Evolutionary conservation across 306 rosid genomes (phyloP), one percentile per base, ranked within the genome.

Genomic region (Argentina anserina): DNA sequence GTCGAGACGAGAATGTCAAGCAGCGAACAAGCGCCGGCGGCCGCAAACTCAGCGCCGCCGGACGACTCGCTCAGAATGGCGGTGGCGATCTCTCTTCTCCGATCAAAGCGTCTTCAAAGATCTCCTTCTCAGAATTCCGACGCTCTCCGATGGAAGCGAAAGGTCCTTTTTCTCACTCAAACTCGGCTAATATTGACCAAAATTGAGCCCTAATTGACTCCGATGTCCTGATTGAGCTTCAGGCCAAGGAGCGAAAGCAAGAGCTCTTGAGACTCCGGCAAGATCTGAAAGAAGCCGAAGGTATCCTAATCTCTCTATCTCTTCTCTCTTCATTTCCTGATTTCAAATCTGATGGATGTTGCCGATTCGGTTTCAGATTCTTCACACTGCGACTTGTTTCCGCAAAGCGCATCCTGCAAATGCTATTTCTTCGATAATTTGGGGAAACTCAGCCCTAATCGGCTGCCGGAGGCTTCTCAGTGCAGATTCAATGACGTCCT

Each of bases 181-280:
- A 7, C 20, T 20, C 43, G 7, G 33, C 39, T 69, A 25, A 15
- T 37, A 43, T 37, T 21, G 52, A 46, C 78, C 50, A 15, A 46
- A 41, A 28, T 6, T 9, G 42, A 31, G 47, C 62, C 59, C 53
- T 81, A 29, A 72, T 55, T n/a, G 17, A 79, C 41, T 15, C 62
- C 46, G 29, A 45, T 75, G 56, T 39, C 3, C 55, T 56, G 53
- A 29, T 46, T 40, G 76, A 45, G 60, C 78, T 82, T 72, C 78
- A 91, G 99, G 95, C 99, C 0, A 94, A 88, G 85, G 96, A 88
- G 81, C 78, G 99, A 50, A 94, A 94, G 86, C 95, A 83, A 83
- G 95, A 88, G 84, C 73, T 94, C 52, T 63, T 85, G 29, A 84
- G 84, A 67, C 97, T 94, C 75, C 84, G 80, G 82, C 90, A 86